These are phyloP conservation scores for Fusarium sp. DNA, from an alignment of 2,329 filamentous ascomycete genomes.

Conservation along the genomic window DNA sequence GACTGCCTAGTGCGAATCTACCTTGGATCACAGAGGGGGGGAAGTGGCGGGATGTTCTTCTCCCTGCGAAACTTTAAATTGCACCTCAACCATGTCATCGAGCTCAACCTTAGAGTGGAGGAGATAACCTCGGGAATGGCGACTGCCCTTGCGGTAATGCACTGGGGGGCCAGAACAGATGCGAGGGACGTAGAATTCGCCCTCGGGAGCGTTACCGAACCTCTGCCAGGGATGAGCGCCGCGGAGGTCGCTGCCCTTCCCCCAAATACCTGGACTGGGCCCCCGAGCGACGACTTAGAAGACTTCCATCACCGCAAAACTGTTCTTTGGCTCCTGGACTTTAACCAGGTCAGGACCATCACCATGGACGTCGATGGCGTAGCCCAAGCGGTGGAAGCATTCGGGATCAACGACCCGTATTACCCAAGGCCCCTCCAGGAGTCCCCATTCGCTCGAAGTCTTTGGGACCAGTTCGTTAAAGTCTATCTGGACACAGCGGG, in stretches of 20 bases:
- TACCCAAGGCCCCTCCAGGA: conserved; percentile 28
- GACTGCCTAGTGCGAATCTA: conserved; percentile 40
- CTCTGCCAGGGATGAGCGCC: background rate
- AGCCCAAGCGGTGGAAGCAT: conserved; percentile 31
- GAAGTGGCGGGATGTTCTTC: conserved; percentile 29
- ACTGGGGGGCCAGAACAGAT: conserved; percentile 47
- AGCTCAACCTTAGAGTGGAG: conserved; percentile 37
- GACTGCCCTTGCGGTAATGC: conserved; percentile 46
- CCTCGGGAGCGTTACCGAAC: conserved; percentile 37
- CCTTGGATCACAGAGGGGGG: conserved; percentile 23
- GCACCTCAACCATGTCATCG: conserved; percentile 46
- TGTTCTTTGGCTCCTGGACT: conserved; percentile 48
- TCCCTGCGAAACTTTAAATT: conserved; percentile 49
- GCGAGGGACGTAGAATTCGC: conserved; percentile 50
- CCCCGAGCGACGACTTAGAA: background rate
- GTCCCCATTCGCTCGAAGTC: background rate
- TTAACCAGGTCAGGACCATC: conserved; percentile 45
- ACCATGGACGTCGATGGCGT: conserved; percentile 38
- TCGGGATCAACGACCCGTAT: conserved; percentile 40
- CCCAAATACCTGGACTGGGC: background rate
- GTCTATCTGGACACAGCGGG: background rate
- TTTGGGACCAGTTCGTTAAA: background rate
- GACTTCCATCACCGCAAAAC: conserved; percentile 26
- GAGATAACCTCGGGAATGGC: conserved; percentile 37
- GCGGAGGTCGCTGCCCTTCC: background rate